Percentiles rank a stretch among this genome's conserved stretches.
Evolutionary conservation across 1,139 yeast genomes (phyloP).

Genomic region (Arxiozyma heterogenica): DNA sequence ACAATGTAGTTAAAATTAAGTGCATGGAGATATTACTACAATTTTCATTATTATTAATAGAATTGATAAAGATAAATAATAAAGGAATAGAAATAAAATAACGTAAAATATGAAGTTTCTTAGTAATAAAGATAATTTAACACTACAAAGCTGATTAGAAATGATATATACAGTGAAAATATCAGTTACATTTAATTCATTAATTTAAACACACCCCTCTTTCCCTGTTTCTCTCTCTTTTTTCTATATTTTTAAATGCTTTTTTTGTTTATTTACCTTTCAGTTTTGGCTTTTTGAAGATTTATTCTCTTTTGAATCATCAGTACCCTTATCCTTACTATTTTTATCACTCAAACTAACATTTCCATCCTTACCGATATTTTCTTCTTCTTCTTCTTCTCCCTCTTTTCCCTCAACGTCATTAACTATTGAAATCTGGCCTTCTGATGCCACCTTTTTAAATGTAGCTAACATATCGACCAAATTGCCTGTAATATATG

Average conservation of each 20-base stretch:
- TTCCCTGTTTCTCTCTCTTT: neutral
- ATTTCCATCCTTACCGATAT: conserved; percentile 14
- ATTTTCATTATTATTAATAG: too few relatives aligned
- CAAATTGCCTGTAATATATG: conserved; percentile 10
- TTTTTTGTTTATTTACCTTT: conserved; percentile 8
- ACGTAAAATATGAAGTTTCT: too few relatives aligned
- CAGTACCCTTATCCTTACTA: conserved; percentile 14
- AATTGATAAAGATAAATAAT: too few relatives aligned
- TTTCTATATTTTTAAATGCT: neutral
- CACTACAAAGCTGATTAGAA: neutral
- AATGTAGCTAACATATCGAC: conserved; percentile 17
- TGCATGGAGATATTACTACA: too few relatives aligned
- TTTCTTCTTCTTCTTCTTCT: conserved; percentile 10
- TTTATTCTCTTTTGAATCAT: neutral
- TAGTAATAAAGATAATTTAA: too few relatives aligned
- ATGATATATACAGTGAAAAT: neutral
- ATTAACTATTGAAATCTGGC: conserved; percentile 1
- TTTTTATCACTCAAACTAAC: conserved; percentile 14
- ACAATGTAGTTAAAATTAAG: too few relatives aligned
- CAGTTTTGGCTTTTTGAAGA: conserved; percentile 14
- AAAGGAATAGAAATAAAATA: too few relatives aligned
- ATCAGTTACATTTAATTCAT: neutral
- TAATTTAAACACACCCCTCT: neutral
- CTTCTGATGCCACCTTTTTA: conserved; percentile 29
- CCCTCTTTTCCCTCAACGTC: conserved; percentile 17